Percentiles rank a stretch among this genome's conserved stretches.
These are phyloP conservation scores for Selaginella moellendorffii DNA, from an alignment of 75 land plant genomes.

Conservation along the genomic window DNA sequence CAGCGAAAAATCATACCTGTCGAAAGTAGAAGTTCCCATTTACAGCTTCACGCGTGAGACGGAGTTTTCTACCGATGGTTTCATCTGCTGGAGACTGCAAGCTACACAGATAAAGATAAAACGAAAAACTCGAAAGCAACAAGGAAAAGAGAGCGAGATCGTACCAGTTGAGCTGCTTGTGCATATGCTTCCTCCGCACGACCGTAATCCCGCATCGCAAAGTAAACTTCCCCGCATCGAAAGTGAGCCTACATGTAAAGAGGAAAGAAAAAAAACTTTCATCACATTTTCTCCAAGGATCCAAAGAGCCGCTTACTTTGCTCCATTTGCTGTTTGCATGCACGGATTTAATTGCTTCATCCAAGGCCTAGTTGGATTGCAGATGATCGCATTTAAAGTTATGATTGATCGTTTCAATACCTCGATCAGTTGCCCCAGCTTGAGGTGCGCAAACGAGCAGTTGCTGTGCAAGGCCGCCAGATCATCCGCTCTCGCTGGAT, in stretches of 20 bases:
- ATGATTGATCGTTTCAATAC: too few relatives aligned
- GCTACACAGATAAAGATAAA: neutral
- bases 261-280: neutral
- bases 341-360: slow-evolving; percentile 15
- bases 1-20: slow-evolving; percentile 6
- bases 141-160: neutral
- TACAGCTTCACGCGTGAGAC: slow-evolving; percentile 21
- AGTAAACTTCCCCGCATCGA: slow-evolving; percentile 19
- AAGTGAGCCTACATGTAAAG: slow-evolving; percentile 22
- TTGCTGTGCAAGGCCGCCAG: slow-evolving; percentile 19
- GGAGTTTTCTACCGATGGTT: slow-evolving; percentile 15
- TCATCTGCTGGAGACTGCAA: slow-evolving; percentile 20
- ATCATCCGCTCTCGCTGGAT: slow-evolving; percentile 8
- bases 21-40: slow-evolving; percentile 24
- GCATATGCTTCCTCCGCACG: slow-evolving; percentile 24
- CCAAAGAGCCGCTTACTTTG: slow-evolving; percentile 8
- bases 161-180: slow-evolving; percentile 16
- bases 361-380: slow-evolving; percentile 17
- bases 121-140: neutral
- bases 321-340: slow-evolving; percentile 13
- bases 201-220: slow-evolving; percentile 18
- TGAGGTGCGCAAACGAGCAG: slow-evolving; percentile 22
- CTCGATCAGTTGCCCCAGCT: slow-evolving; percentile 14
- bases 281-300: neutral
- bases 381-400: too few relatives aligned